Evolutionary conservation across 2,329 filamentous ascomycete genomes (phyloP).

Genomic region (Pseudogymnoascus sp.): DNA sequence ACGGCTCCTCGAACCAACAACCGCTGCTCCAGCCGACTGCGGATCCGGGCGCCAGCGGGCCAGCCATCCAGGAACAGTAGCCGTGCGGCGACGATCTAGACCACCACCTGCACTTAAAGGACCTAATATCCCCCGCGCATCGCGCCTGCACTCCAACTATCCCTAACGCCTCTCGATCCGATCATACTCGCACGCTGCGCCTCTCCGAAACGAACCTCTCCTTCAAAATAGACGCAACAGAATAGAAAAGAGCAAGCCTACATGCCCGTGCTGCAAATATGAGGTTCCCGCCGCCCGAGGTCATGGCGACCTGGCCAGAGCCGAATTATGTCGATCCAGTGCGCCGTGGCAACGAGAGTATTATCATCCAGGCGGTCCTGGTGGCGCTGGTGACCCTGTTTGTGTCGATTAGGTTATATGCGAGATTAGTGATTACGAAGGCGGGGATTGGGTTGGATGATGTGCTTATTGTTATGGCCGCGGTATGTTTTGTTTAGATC

Average conservation of each 20-base stretch:
- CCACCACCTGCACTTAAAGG: neutral
- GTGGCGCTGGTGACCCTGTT: constrained; percentile 33
- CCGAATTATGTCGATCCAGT: constrained; percentile 40
- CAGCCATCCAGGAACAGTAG: neutral
- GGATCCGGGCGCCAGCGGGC: neutral
- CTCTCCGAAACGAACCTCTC: neutral
- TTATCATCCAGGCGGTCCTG: constrained; percentile 35
- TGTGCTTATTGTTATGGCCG: constrained; percentile 35
- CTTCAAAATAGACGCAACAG: neutral
- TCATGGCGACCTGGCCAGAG: constrained; percentile 36
- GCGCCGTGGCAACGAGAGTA: constrained; percentile 35
- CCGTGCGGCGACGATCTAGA: neutral
- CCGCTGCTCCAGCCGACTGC: neutral
- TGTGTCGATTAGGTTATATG: constrained; percentile 38
- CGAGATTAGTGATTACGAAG: constrained; percentile 36
- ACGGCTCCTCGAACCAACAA: neutral
- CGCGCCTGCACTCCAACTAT: neutral
- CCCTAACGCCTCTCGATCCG: neutral
- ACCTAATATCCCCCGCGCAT: neutral
- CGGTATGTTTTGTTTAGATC: constrained; percentile 25
- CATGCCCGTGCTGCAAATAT: constrained; percentile 18
- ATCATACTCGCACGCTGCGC: neutral
- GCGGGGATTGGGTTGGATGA: constrained; percentile 40
- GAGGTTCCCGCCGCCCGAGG: constrained; percentile 34
- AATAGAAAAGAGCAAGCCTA: neutral